Conservation (phyloP, 2,329 filamentous ascomycete genomes). For the Alternaria conjuncta region DNA sequence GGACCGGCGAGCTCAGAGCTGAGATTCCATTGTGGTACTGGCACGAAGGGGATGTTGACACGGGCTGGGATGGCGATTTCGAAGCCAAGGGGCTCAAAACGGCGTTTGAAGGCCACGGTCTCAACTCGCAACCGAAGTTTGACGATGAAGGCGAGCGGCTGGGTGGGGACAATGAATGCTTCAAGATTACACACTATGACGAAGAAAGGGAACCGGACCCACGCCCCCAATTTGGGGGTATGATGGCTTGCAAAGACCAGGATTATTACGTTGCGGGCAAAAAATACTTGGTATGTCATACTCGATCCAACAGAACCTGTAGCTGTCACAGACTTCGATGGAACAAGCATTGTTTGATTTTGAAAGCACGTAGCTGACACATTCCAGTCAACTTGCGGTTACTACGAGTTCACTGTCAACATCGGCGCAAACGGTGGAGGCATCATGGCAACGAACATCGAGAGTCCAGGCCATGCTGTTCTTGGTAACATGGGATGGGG, state of each 20-base stretch:
- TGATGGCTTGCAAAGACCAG: slow-evolving; percentile 3
- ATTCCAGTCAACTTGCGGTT: slow-evolving; percentile 20
- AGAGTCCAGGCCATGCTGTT: slow-evolving; percentile 14
- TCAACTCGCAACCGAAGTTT: slow-evolving; percentile 9
- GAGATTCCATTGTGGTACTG: slow-evolving; percentile 11
- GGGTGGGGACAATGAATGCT: slow-evolving; percentile 15
- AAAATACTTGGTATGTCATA: slow-evolving; percentile 14
- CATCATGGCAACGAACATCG: slow-evolving; percentile 14
- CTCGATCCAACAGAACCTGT: not conserved
- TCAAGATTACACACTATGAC: slow-evolving; percentile 16
- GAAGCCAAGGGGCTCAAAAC: slow-evolving; percentile 10
- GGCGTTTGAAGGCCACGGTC: slow-evolving; percentile 10
- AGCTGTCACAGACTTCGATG: not conserved
- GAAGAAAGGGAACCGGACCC: too few relatives aligned
- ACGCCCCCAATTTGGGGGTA: too few relatives aligned
- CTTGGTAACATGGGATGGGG: too few relatives aligned
- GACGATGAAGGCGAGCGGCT: not conserved
- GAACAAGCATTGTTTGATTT: not conserved
- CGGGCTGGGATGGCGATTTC: not conserved
- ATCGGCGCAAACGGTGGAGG: slow-evolving; percentile 8
- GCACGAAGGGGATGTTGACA: slow-evolving; percentile 1
- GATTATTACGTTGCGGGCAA: slow-evolving; percentile 19
- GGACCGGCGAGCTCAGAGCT: slow-evolving; percentile 23
- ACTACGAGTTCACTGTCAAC: slow-evolving; percentile 24
- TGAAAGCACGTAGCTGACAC: not conserved